Base-by-base conservation (phyloP, 75 land plant species). In the Picea sitchensis region DNA sequence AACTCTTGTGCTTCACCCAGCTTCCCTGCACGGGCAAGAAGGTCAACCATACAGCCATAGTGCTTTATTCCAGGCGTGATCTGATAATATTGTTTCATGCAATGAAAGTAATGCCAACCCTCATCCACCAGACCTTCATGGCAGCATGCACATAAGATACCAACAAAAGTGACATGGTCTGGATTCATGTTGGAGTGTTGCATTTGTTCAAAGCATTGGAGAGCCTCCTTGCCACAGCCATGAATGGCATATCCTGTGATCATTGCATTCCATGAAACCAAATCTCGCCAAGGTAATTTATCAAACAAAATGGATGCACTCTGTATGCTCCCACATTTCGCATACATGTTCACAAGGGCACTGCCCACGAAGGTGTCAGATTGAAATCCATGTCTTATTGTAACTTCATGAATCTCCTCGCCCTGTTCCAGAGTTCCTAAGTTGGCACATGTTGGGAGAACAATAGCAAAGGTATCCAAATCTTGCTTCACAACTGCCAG, bases 1-100 rank as follows among this genome's bases (percentile, higher is more conserved):
- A 74, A 73, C 9, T 14, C 47, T 38, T 38, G 4, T 17, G 84
- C 84, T 18, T 79, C 76, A 12, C 23, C 76, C 44, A 83, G 47
- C 14, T 54, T 30, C 14, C 81, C 84, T 3, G 77, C 68, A 17
- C 76, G 14, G 21, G 67, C 68, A 13, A 83, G 67, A 38, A 83
- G 54, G 78, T 82, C 77, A 26, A 82, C 80, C 76, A 71, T 51
- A 6, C 75, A 82, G 1, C 75, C 36, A 61, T 78, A 82, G 41
- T 82, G 84, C 21, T 78, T 34, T 44, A 73, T 41, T 38, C 41
- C 41, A 38, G 26, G 26, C 26, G 26, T 26, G 26, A 26, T 26
- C 26, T 26, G 26, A 26, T 26, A 26, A 26, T 26, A 26, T 26
- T 26, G 26, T 26, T 26, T 26, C 26, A 26, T 26, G 26, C 26